Percentiles rank a stretch among this genome's conserved stretches.
Evolutionary conservation across 805 yeast species (phyloP).

Genomic region (Komagataella pastoris): DNA sequence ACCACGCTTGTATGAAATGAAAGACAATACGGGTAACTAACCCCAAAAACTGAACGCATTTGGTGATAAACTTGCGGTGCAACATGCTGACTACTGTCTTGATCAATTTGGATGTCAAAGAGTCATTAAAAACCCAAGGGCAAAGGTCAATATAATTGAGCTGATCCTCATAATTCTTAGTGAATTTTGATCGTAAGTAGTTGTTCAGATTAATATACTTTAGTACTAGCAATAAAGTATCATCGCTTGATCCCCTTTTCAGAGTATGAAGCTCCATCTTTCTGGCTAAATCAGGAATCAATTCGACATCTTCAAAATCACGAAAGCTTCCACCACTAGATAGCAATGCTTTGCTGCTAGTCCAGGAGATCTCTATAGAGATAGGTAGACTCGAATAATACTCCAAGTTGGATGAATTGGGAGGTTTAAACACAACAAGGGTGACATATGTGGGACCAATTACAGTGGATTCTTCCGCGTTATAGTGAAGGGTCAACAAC

Average conservation of each 20-base stretch:
- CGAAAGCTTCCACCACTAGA: background rate
- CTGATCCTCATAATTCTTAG: conserved; percentile 5
- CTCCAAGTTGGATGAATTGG: conserved; percentile 57
- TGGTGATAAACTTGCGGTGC: conserved; percentile 1
- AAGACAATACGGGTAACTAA: background rate
- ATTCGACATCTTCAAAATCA: background rate
- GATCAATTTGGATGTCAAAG: conserved; percentile 5
- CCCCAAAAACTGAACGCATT: conserved; percentile 7
- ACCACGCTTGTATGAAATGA: conserved; percentile 14
- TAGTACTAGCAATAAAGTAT: background rate
- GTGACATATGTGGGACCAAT: conserved; percentile 2
- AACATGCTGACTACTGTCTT: conserved; percentile 6
- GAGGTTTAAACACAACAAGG: conserved; percentile 52
- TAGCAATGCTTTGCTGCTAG: conserved; percentile 5
- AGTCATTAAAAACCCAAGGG: background rate
- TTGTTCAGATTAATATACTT: conserved; percentile 16
- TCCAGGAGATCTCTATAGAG: conserved; percentile 38
- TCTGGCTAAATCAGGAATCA: background rate
- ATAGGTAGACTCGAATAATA: conserved; percentile 70
- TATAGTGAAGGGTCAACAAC: background rate
- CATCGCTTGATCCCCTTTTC: background rate
- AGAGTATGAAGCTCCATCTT: background rate
- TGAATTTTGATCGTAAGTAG: conserved; percentile 12
- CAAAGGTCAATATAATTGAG: background rate
- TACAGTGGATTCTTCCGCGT: background rate